Evolutionary conservation across 331 rosid species (phyloP).

Genomic region (Pyrus hybrid): DNA sequence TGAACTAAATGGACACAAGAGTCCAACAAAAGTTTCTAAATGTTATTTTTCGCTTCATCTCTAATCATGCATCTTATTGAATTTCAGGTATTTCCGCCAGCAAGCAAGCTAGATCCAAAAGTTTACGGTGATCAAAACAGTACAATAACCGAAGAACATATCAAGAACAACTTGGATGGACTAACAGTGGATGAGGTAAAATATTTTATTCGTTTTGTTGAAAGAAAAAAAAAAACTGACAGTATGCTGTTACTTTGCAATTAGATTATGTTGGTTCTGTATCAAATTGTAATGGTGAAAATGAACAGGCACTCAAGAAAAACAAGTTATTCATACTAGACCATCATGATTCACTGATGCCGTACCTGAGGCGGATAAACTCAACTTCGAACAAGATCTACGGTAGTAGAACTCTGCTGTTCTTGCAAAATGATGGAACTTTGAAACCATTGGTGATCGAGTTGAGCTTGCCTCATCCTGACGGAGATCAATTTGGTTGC

Average conservation of each 20-base stretch:
- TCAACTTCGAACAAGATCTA: slow-evolving; percentile 50
- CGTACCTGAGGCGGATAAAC: slow-evolving; percentile 18
- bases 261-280: background rate
- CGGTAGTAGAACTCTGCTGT: slow-evolving; percentile 55
- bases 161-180: slow-evolving; percentile 39
- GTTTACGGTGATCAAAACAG: slow-evolving; percentile 66
- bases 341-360: background rate
- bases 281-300: background rate
- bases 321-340: background rate
- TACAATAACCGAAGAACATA: slow-evolving; percentile 37
- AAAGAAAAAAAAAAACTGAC: background rate
- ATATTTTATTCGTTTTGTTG: background rate
- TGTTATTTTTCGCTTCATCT: background rate
- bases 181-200: slow-evolving; percentile 42
- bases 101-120: slow-evolving; percentile 48
- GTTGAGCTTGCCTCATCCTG: slow-evolving; percentile 56
- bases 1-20: background rate
- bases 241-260: background rate
- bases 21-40: background rate
- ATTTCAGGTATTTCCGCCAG: slow-evolving; percentile 62
- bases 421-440: slow-evolving; percentile 55
- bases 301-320: slow-evolving; percentile 40
- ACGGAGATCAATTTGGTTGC: slow-evolving; percentile 43
- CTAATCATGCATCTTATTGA: slow-evolving; percentile 2
- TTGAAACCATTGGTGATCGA: slow-evolving; percentile 74